Base-by-base conservation (phyloP, 345 rosid species). In the Citrus unshiu region DNA sequence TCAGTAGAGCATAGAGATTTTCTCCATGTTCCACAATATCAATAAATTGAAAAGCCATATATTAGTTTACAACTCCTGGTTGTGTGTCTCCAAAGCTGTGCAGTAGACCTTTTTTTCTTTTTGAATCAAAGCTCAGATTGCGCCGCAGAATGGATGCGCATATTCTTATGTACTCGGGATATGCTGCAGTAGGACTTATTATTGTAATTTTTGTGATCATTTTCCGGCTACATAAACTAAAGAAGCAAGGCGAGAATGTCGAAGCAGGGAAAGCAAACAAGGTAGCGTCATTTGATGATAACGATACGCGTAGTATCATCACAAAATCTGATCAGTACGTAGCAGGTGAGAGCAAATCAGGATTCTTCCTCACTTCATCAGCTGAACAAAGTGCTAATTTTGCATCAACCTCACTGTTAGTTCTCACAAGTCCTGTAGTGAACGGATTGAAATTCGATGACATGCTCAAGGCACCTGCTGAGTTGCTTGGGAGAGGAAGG, bases 391-490 rank as follows among this genome's bases (percentile, higher is more conserved):
- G 85, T n/a, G 46, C 66, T 10, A 18, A 6, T 19, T 1, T 68
- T 58, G 78, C 49, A 21, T 87, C 91, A 54, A 64, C 88, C 5
- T 86, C 92, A 8, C 76, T 88, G 14, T 80, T 86, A 9, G 80
- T 90, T 12, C 79, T 91, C 19, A 84, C 93, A 3, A 91, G 88
- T 79, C 89, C 90, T 9, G 61, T 76, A 1, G 77, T 76, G 61
- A 85, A 75, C 30, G 89, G 88, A 22, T 34, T 91, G 76, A 86
- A 64, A 62, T 88, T 90, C 21, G 91, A 87, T 69, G 93, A 91
- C 80, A 49, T 91, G 76, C 81, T 90, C 35, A 80, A 74, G 46
- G 95, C 95, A 61, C 95, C 95, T 2, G 95, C 93, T 0, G 92
- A 90, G 83, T 75, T 90, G 87, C 82, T 91, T 1, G 87, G 87